These are phyloP conservation scores for Aspergillus pseudoglaucus DNA, from an alignment of 2,329 filamentous ascomycete species.

Conservation along the genomic window DNA sequence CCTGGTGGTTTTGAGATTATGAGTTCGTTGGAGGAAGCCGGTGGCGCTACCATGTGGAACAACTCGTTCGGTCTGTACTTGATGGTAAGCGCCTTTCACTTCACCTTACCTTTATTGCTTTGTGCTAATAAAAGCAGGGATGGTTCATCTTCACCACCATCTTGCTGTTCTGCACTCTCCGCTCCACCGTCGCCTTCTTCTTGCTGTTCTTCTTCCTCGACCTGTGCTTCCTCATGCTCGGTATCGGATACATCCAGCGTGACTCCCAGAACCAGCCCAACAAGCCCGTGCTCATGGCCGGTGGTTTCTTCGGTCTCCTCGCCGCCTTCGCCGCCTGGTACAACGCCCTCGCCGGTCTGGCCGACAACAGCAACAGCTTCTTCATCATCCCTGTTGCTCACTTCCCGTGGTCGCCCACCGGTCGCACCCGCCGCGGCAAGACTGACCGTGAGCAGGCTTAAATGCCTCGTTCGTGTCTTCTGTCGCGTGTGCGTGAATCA, in stretches of 20 bases:
- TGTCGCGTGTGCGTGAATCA: neutral
- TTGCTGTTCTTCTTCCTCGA: slow-evolving; percentile 70
- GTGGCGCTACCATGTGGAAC: slow-evolving; percentile 40
- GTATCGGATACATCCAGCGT: slow-evolving; percentile 56
- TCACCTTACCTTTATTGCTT: neutral
- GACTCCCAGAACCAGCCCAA: slow-evolving; percentile 36
- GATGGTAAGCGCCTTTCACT: slow-evolving; percentile 41
- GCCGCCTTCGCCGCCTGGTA: slow-evolving; percentile 83
- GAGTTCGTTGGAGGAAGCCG: slow-evolving; percentile 26
- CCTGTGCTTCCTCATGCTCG: slow-evolving; percentile 66
- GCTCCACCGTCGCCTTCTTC: slow-evolving; percentile 73
- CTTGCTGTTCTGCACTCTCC: slow-evolving; percentile 65
- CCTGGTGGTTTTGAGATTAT: slow-evolving; percentile 60
- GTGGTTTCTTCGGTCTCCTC: slow-evolving; percentile 72
- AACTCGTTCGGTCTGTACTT: slow-evolving; percentile 69
- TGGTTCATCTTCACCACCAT: slow-evolving; percentile 84
- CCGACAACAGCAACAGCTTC: slow-evolving; percentile 68
- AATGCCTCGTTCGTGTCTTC: slow-evolving; percentile 7
- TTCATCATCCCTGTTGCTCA: slow-evolving; percentile 87
- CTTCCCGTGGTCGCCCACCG: slow-evolving; percentile 89
- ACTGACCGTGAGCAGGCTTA: slow-evolving; percentile 39
- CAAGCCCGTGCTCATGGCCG: slow-evolving; percentile 56
- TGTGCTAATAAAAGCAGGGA: slow-evolving; percentile 34
- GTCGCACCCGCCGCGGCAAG: slow-evolving; percentile 54
- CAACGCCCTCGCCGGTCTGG: slow-evolving; percentile 75